These are phyloP conservation scores for Batkoa obscura DNA, from an alignment of 371 early-diverging fungal genomes.

Conservation along the genomic window DNA sequence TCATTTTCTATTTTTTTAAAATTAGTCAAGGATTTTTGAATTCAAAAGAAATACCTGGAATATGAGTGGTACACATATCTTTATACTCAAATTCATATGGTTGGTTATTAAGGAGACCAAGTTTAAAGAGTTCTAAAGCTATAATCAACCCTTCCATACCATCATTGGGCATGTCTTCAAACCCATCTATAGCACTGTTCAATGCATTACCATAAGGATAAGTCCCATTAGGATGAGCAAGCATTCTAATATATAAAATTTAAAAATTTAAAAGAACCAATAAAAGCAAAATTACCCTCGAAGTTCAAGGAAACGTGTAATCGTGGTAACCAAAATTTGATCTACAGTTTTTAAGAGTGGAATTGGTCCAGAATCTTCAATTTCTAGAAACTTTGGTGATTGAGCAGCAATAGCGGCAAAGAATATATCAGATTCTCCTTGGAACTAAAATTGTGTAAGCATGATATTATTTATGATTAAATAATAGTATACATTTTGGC, in stretches of 20 bases:
- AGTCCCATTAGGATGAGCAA: slow-evolving; percentile 20
- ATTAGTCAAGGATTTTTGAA: neutral
- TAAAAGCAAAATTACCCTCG: slow-evolving; percentile 10
- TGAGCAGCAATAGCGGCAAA: slow-evolving; percentile 8
- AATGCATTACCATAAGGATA: slow-evolving; percentile 27
- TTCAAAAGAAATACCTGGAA: neutral
- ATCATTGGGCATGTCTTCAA: slow-evolving; percentile 4
- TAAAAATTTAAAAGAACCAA: too few species aligned
- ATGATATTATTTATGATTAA: neutral
- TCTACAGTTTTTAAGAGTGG: slow-evolving; percentile 11
- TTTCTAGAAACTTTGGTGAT: slow-evolving; percentile 7
- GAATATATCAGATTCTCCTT: neutral
- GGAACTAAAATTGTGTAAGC: neutral
- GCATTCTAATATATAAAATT: too few species aligned
- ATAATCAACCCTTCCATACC: slow-evolving; percentile 24
- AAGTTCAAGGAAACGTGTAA: slow-evolving; percentile 27
- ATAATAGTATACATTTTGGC: slow-evolving; percentile 14
- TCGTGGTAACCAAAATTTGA: slow-evolving; percentile 25
- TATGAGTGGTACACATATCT: neutral
- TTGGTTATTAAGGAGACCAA: slow-evolving; percentile 26
- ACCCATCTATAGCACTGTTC: slow-evolving; percentile 10
- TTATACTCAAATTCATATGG: slow-evolving; percentile 19
- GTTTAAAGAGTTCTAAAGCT: slow-evolving; percentile 36
- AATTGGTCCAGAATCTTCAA: slow-evolving; percentile 9
- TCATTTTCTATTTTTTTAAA: slow-evolving; percentile 12